Base-by-base conservation (phyloP, 306 rosid genomes). In the Rubus parviflorus region DNA sequence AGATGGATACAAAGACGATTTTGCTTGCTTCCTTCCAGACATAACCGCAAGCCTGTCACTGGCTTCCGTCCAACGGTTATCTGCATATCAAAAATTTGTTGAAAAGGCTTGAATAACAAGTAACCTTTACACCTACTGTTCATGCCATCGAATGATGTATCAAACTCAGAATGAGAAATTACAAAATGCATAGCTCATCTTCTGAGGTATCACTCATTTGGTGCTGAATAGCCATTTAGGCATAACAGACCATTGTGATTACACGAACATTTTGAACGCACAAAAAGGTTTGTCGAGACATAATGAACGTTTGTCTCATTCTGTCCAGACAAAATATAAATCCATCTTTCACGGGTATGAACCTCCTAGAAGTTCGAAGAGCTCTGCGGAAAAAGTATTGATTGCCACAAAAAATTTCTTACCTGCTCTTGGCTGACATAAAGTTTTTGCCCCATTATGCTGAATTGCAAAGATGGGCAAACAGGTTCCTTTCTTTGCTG, bases 371-470 rank as follows among this genome's bases (percentile, higher is more conserved):
- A 37, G 47, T 43, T 25, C 11, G 23, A 69, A 20, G 56, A 46
- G 6, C 42, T 56, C 37, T 15, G 67, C 16, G 37, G 17, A 30
- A 25, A 46, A 46, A 52, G 45, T 38, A 16, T 22, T 30, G 20
- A 72, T 23, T 51, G 7, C 52, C 48, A 45, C 45, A 48, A 61
- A 46, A 62, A 61, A 47, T 7, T 20, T 41, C 76, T 46, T 81
- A 92, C 98, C 96, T 94, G 98, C 71, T 94, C 98, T 75, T 92
- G 96, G 81, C 97, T 94, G 81, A 94, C 88, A 43, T 92, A 85
- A 56, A 94, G 93, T 70, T 94, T 94, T 77, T 94, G 96, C 71
- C 98, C 97, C 98, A 94, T 94, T 74, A 94, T 86, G 83, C 98
- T 94, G 88, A 94, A 94, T 53, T 92, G 98, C 81, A 94, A 85